Evolutionary conservation across 352 stramenopile genomes (phyloP), one percentile per base, ranked within the genome.

Genomic region (Globisporangium viniferum): DNA sequence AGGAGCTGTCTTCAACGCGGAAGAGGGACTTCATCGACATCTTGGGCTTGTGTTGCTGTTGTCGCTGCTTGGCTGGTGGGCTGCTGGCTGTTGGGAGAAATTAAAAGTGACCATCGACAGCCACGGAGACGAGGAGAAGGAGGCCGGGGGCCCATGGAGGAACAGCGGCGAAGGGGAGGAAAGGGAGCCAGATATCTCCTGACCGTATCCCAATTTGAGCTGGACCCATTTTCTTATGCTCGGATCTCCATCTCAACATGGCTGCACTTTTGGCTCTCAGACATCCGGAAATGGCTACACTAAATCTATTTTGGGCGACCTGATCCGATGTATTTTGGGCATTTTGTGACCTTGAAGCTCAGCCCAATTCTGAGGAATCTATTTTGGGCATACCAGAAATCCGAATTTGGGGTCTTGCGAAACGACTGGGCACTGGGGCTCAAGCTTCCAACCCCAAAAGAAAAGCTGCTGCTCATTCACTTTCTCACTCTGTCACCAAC

Each of bases 1-100:
- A 66, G 58, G 48, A 62, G 46, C 68, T 78, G 31, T 80, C 67
- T 35, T 74, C 67, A 27, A 68, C 53, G 27, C 66, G 67, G 59
- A 80, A 82, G 39, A 85, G 55, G n/a, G 67, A 64, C 55, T 78
- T 75, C 15, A 67, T 36, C 48, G 57, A 41, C 75, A 82, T 81
- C 10, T 64, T 54, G 54, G 27, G 31, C 31, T 33, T 62, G 41
- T 53, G 35, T 1, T 27, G 4, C 5, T 55, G 59, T 3, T 36
- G n/a, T 3, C 53, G 62, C 18, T 49, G 35, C 4, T n/a, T 27
- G 35, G 24, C 14, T 22, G 31, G 5, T 33, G 31, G 31, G 31
- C 3, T 55, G 41, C 24, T 36, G 53, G 53, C 56, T 31, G 33
- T 20, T 49, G 33, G 7, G 20, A 12, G 49, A 56, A 55, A 31